phyloP scores from a whole-genome alignment of 495 filamentous ascomycete genomes.

The Aspergillus bridgeri region DNA sequence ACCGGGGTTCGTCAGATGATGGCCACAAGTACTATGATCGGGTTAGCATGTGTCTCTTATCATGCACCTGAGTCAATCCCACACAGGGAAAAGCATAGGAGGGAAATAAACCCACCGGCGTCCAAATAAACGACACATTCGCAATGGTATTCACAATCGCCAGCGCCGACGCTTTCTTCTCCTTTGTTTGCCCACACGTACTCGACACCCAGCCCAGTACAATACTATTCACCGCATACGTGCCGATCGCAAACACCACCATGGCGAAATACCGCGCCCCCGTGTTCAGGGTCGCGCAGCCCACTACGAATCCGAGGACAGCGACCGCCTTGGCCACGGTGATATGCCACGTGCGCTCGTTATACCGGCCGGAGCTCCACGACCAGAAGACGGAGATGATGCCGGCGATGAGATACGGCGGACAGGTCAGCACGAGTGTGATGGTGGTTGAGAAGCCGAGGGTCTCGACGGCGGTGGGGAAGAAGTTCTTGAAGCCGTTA shows the following conservation, averaged over 20 bases:
- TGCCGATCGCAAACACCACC: slow-evolving; percentile 19
- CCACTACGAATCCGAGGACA: slow-evolving; percentile 44
- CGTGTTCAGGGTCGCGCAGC: slow-evolving; percentile 19
- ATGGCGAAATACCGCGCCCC: slow-evolving; percentile 21
- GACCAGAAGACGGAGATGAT: slow-evolving; percentile 42
- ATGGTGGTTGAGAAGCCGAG: slow-evolving; percentile 50
- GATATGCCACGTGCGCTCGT: slow-evolving; percentile 53
- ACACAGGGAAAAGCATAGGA: too few relatives aligned
- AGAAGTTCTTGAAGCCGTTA: slow-evolving; percentile 47
- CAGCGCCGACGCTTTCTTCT: slow-evolving; percentile 46
- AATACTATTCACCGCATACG: slow-evolving; percentile 23
- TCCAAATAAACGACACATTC: slow-evolving; percentile 53
- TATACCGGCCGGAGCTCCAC: slow-evolving; percentile 40
- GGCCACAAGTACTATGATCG: slow-evolving; percentile 49
- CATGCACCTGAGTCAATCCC: too few relatives aligned
- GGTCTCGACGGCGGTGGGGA: slow-evolving; percentile 53
- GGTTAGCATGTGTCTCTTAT: slow-evolving; percentile 5
- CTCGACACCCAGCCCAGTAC: slow-evolving; percentile 22
- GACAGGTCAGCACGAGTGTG: slow-evolving; percentile 52
- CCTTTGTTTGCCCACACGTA: slow-evolving; percentile 26
- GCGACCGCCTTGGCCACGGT: slow-evolving; percentile 31
- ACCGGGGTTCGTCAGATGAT: slow-evolving; percentile 45
- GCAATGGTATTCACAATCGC: slow-evolving; percentile 55
- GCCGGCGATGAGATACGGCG: slow-evolving; percentile 48
- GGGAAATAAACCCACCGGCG: slow-evolving; percentile 26